These are phyloP conservation scores for Fusarium sp. DNA, from an alignment of 2,329 filamentous ascomycete genomes.

Conservation along the genomic window DNA sequence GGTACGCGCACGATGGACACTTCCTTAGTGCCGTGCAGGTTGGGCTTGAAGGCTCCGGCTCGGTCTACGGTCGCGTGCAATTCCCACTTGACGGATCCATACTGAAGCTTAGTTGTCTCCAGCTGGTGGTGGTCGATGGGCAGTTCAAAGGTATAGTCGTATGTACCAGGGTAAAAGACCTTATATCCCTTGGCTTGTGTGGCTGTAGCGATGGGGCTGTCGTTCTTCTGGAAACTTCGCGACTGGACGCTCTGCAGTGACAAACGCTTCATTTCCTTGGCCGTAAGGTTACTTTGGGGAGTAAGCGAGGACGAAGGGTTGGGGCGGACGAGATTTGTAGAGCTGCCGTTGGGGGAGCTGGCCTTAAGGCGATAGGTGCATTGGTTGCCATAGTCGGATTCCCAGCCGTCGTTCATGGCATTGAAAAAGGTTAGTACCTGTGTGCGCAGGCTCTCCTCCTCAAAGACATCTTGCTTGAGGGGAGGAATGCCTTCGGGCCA, in stretches of 20 bases:
- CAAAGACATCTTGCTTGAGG: constrained; percentile 84
- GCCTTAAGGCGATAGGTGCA: constrained; percentile 69
- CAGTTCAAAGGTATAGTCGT: constrained; percentile 84
- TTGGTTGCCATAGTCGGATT: constrained; percentile 74
- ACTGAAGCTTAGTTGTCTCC: constrained; percentile 89
- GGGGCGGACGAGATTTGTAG: constrained; percentile 51
- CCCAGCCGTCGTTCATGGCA: constrained; percentile 73
- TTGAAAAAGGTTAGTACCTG: constrained; percentile 96
- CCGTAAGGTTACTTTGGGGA: constrained; percentile 50
- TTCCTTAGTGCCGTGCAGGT: constrained; percentile 86
- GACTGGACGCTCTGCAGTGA: constrained; percentile 87
- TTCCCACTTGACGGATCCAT: constrained; percentile 90
- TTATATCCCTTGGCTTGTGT: constrained; percentile 81
- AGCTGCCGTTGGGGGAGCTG: constrained; percentile 54
- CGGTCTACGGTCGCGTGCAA: constrained; percentile 88
- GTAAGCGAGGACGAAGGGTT: constrained; percentile 41
- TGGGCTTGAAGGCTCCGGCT: constrained; percentile 90
- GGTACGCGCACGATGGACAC: constrained; percentile 88
- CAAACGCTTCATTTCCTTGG: constrained; percentile 74
- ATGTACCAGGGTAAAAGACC: constrained; percentile 81
- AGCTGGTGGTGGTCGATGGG: constrained; percentile 90
- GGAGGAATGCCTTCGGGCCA: constrained; percentile 98
- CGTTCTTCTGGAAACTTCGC: constrained; percentile 87
- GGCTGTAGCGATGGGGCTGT: constrained; percentile 74
- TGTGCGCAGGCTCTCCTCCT: constrained; percentile 88